A percentile compares a stretch with the other conserved stretches of the same genome.
phyloP scores from a whole-genome alignment of 805 yeast genomes.

The Wickerhamiella alocasiicola region DNA sequence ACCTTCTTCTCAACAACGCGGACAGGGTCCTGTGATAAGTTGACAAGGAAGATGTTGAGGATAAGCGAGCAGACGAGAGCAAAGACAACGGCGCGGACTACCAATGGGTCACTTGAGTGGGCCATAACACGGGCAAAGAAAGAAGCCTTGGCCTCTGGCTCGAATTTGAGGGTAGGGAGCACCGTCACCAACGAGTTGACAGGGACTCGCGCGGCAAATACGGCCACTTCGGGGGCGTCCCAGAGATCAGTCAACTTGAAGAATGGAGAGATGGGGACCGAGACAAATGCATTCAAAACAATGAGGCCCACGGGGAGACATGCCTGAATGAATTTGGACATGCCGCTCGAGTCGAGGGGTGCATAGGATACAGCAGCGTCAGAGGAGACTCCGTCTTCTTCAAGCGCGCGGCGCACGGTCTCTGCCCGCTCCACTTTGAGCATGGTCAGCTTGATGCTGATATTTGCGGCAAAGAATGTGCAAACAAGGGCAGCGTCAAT shows the following conservation, averaged over 20 bases:
- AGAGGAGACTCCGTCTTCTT: conserved; percentile 82
- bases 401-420: conserved; percentile 62
- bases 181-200: conserved; percentile 26
- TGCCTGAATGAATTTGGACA: conserved; percentile 21
- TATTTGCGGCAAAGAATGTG: conserved; percentile 72
- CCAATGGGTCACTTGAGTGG: conserved; percentile 13
- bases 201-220: conserved; percentile 13
- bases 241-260: conserved; percentile 17
- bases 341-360: conserved; percentile 19
- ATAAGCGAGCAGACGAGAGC: conserved; percentile 64
- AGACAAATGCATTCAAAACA: conserved; percentile 23
- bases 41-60: conserved; percentile 59
- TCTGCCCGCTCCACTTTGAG: conserved; percentile 72
- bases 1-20: conserved; percentile 26
- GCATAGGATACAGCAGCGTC: conserved; percentile 64
- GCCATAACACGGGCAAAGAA: conserved; percentile 14
- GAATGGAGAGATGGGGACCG: conserved; percentile 26
- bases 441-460: conserved; percentile 81
- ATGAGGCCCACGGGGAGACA: conserved; percentile 26
- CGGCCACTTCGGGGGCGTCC: conserved; percentile 14
- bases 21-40: conserved; percentile 31
- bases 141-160: conserved; percentile 14
- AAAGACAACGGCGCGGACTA: conserved; percentile 40
- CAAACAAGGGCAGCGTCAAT: conserved; percentile 61
- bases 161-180: conserved; percentile 30